A percentile compares a stretch with the other conserved stretches of the same genome.
These are phyloP conservation scores for Ceratobasidium sp. DNA, from an alignment of 1,284 basidiomycete species.

Conservation along the genomic window DNA sequence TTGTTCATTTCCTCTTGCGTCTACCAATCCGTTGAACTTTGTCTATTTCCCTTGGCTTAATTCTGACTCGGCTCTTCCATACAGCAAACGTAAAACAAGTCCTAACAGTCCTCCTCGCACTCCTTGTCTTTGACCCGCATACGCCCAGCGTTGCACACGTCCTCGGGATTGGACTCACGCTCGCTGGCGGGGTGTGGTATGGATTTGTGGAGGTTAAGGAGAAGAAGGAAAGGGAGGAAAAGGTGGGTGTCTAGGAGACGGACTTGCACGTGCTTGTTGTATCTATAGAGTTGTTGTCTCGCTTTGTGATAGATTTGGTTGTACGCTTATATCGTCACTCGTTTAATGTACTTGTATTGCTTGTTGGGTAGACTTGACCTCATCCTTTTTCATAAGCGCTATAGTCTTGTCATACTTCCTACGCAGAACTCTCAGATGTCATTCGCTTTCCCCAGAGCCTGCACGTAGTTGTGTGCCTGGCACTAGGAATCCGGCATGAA, in stretches of 20 bases:
- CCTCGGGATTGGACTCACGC: constrained; percentile 82
- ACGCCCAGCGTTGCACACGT: constrained; percentile 73
- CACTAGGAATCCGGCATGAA: too few relatives aligned
- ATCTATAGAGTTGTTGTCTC: constrained; percentile 6
- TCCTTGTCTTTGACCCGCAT: constrained; percentile 81
- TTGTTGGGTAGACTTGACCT: background rate
- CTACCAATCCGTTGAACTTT: background rate
- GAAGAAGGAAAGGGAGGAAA: constrained; percentile 31
- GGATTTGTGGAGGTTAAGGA: constrained; percentile 77
- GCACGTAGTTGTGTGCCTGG: too few relatives aligned
- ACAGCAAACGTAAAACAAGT: constrained; percentile 92
- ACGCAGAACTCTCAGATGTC: too few relatives aligned
- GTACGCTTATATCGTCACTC: background rate
- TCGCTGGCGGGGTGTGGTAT: constrained; percentile 86
- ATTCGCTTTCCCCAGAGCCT: too few relatives aligned
- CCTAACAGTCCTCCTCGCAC: constrained; percentile 87
- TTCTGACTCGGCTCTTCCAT: background rate
- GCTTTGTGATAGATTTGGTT: background rate
- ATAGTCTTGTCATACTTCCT: too few relatives aligned
- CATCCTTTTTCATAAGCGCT: too few relatives aligned
- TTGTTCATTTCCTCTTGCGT: background rate
- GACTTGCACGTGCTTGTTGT: background rate
- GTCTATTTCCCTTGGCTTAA: background rate
- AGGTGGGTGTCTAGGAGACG: background rate
- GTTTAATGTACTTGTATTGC: constrained; percentile 9